These are phyloP conservation scores for Reticulascus tulasneorum DNA, from an alignment of 2,329 filamentous ascomycete genomes.

Conservation along the genomic window DNA sequence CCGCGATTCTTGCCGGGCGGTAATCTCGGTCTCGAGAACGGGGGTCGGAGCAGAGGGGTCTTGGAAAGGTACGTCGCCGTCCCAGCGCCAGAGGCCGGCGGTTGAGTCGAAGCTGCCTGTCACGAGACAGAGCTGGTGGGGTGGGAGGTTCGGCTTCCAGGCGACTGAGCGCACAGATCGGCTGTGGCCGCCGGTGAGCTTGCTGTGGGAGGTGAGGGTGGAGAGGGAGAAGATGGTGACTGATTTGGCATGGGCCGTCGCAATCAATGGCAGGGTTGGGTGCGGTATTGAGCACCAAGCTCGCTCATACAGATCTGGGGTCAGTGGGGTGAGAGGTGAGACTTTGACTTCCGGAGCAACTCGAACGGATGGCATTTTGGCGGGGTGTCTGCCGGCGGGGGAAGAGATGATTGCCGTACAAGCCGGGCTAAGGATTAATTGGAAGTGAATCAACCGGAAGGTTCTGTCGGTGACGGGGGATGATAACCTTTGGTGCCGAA, in stretches of 20 bases:
- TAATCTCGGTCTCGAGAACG: slow-evolving; percentile 40
- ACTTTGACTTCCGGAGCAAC: slow-evolving; percentile 24
- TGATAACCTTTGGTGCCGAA: no score
- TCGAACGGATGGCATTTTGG: no score
- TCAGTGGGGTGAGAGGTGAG: slow-evolving; percentile 45
- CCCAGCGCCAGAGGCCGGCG: slow-evolving; percentile 76
- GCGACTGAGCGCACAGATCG: slow-evolving; percentile 80
- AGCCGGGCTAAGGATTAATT: no score
- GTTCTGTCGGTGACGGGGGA: no score
- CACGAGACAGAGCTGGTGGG: slow-evolving; percentile 70
- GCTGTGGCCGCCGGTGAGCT: slow-evolving; percentile 82
- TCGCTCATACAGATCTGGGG: slow-evolving; percentile 60
- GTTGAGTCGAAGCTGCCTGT: slow-evolving; percentile 93
- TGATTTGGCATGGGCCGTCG: slow-evolving; percentile 81
- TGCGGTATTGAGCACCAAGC: slow-evolving; percentile 86
- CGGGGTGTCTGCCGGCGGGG: slow-evolving; percentile 2
- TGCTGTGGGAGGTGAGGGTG: slow-evolving; percentile 73
- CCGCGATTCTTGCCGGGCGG: background rate
- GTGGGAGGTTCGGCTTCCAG: slow-evolving; percentile 69
- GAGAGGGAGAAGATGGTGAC: slow-evolving; percentile 86
- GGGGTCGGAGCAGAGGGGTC: slow-evolving; percentile 15
- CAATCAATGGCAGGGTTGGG: slow-evolving; percentile 80
- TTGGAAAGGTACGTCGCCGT: slow-evolving; percentile 34
- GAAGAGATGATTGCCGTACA: slow-evolving; percentile 6
- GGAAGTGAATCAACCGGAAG: no score